Base-by-base conservation (phyloP, 176 grass and related monocot genomes). In the Oryza officinalis region DNA sequence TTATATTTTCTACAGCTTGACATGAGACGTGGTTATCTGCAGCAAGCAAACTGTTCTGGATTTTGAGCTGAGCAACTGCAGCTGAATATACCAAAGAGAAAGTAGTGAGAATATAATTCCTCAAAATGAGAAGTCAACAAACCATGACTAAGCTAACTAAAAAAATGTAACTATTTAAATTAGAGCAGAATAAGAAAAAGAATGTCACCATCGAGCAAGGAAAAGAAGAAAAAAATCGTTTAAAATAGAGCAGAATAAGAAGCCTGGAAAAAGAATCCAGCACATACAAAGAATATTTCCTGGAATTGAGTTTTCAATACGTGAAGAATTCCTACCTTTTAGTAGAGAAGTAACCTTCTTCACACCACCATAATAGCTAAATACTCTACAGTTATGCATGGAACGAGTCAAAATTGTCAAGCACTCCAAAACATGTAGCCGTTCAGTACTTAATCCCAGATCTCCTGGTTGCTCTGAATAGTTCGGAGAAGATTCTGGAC, bases 351-450 rank as follows among this genome's bases (percentile, higher is more conserved):
- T 85, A 81, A 94, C 60, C 91, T 90, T 97, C 65, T 94, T 90
- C 66, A 97, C 75, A 67, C 95, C 95, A 86, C 95, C 92, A 82
- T 97, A 94, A 82, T 97, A 97, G 77, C 88, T 91, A 94, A 97
- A 97, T 89, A 88, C 92, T 89, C 83, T 94, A 76, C 92, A 97
- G 77, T 94, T 97, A 76, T 94, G 95, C 79, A 93, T 81, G 27
- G 95, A 97, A 54, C 92, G 81, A 67, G 92, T 89, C 80, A 97
- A 30, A 82, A 97, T 94, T 71, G 87, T 79, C 30, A 94, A 78
- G 82, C 92, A 97, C 46, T 93, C 90, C 81, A 97, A 80, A 80
- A 92, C 84, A 89, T 76, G 59, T 47, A 97, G 86, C 61, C 67
- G 87, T 76, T 94, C 92, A 27, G 79, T 82, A 49, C 81, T 91